phyloP scores from a whole-genome alignment of 805 yeast genomes.

The Ogataea henricii region DNA sequence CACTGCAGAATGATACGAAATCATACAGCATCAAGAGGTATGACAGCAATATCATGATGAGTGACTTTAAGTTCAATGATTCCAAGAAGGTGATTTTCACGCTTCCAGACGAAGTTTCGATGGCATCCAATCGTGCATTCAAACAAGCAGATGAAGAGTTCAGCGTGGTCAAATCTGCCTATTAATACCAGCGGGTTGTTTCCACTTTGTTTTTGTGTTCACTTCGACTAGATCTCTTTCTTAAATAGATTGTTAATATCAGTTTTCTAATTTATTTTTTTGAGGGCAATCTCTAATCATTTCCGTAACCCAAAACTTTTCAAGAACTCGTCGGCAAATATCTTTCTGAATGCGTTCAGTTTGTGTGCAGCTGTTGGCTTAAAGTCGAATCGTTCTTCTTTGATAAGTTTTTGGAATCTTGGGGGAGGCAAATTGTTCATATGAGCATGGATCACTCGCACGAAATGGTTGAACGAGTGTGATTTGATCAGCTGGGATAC shows the following conservation, averaged over 20 bases:
- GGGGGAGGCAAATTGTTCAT: conserved; percentile 62
- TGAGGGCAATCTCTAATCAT: too few species aligned
- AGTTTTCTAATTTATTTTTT: background rate
- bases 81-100: conserved; percentile 73
- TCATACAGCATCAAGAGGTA: conserved; percentile 69
- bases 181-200: too few species aligned
- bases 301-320: conserved; percentile 50
- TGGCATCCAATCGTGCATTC: conserved; percentile 63
- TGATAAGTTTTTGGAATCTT: conserved; percentile 24
- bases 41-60: conserved; percentile 64
- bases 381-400: conserved; percentile 18
- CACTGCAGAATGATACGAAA: conserved; percentile 51
- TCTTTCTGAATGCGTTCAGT: conserved; percentile 57
- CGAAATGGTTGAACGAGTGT: conserved; percentile 62
- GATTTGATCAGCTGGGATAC: conserved; percentile 49
- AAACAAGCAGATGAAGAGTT: conserved; percentile 46
- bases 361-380: conserved; percentile 57
- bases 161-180: conserved; percentile 32
- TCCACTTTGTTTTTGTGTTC: background rate
- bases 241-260: background rate
- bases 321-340: conserved; percentile 65
- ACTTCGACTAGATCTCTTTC: background rate
- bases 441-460: conserved; percentile 59
- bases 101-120: conserved; percentile 71
- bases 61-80: conserved; percentile 75